Base-by-base conservation (phyloP, 495 filamentous ascomycete genomes). In the Penicillium herquei region DNA sequence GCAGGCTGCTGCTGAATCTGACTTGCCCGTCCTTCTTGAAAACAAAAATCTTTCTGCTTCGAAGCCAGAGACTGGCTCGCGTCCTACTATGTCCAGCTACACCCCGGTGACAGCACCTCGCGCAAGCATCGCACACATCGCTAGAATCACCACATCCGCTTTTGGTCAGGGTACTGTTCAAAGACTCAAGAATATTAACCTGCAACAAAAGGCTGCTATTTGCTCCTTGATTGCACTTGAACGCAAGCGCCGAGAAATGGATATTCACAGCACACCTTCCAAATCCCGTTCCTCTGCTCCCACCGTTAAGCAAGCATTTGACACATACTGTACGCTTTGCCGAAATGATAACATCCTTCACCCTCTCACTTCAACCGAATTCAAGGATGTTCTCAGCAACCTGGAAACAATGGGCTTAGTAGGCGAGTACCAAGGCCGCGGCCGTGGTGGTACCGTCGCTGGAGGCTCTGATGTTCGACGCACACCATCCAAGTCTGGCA, bases 131-230 rank as follows among this genome's bases (percentile, higher is more conserved):
- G 85, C 84, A 1, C 95, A 99, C 61, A 82, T 99, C 45, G 93
- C 92, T 56, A 89, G 89, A 48, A 84, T 98, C 57, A 91, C 95
- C 0, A 86, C 93, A 0, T 80, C 90, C 0, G 85, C 89, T 14
- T 94, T 98, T 59, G 87, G 89, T 60, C 90, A 96, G 61, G 91
- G 90, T 34, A 85, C 91, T 11, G 80, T 77, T 10, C 89, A 96
- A 57, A 82, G 94, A 51, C 81, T 99, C 6, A 87, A 89, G 70
- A 84, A 83, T 1, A 80, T 99, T 41, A 98, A 97, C 63, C 80
- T 98, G 0, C 94, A 99, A 62, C 95, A 98, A 76, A 99, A 96
- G 70, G 94, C 92, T 3, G 91, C 90, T 7, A 81, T 99, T 21
- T 98, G 95, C 70, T 82, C 92, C 0, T 77, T 98, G 30, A 76